Conservation (phyloP, 495 filamentous ascomycete species). For the Venustampulla echinocandica region DNA sequence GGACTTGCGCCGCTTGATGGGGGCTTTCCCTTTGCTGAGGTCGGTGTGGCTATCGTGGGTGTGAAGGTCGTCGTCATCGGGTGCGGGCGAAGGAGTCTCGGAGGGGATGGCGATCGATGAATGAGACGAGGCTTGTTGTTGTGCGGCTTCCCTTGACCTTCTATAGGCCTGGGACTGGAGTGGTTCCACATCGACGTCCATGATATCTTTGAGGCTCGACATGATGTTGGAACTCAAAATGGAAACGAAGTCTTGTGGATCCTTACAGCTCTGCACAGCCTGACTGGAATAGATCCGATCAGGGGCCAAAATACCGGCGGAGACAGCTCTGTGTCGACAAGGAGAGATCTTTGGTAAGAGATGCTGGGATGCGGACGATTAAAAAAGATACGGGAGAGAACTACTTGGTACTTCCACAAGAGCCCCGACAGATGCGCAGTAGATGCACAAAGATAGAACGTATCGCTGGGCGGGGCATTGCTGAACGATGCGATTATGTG, state of each 20-base stretch:
- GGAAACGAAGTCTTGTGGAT: slow-evolving; percentile 15
- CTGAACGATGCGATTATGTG: slow-evolving; percentile 11
- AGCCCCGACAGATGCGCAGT: slow-evolving; percentile 10
- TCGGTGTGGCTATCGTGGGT: background rate
- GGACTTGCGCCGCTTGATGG: slow-evolving; percentile 20
- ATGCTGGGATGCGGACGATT: slow-evolving; percentile 1
- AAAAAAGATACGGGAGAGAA: slow-evolving; percentile 2
- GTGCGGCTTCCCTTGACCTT: slow-evolving; percentile 20
- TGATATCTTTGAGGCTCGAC: slow-evolving; percentile 26
- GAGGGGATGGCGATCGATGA: slow-evolving; percentile 8
- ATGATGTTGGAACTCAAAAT: slow-evolving; percentile 19
- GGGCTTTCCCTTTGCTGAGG: slow-evolving; percentile 4
- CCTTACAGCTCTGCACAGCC: slow-evolving; percentile 21
- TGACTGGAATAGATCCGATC: slow-evolving; percentile 16
- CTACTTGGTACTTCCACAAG: slow-evolving; percentile 8
- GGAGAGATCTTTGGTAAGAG: slow-evolving; percentile 12
- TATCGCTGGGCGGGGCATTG: slow-evolving; percentile 22
- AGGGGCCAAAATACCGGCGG: slow-evolving; percentile 16
- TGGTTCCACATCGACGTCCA: slow-evolving; percentile 26
- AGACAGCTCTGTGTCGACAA: slow-evolving; percentile 12
- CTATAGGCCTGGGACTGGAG: slow-evolving; percentile 22
- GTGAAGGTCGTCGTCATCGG: slow-evolving; percentile 4
- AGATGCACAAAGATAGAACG: slow-evolving; percentile 20
- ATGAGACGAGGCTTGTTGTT: slow-evolving; percentile 15
- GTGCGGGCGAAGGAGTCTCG: slow-evolving; percentile 9